Percentiles rank a stretch among this genome's conserved stretches.
Conservation (phyloP, 2,329 filamentous ascomycete genomes). For the Botryotinia globosa region DNA sequence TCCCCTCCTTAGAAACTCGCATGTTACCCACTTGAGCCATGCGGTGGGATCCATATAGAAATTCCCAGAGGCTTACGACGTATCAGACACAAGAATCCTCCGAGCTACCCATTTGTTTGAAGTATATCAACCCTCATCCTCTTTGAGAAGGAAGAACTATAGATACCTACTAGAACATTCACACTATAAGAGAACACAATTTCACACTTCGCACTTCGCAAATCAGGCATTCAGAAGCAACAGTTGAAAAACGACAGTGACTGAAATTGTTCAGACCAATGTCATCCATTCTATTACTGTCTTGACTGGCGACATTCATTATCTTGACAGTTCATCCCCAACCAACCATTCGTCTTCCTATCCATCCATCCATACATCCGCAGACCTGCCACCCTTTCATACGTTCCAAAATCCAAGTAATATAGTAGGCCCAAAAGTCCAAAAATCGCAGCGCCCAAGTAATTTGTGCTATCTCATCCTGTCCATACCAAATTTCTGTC, state of each 20-base stretch:
- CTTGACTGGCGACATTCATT: not conserved
- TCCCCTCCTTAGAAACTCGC: not conserved
- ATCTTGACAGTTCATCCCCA: not conserved
- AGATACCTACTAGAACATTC: not conserved
- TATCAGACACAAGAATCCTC: not conserved
- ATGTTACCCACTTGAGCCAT: not conserved
- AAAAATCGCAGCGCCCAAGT: not conserved
- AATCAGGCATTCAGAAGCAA: not conserved
- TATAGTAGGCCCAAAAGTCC: not conserved
- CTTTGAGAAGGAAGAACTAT: not conserved
- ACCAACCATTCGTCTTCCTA: not conserved
- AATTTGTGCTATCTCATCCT: conserved; percentile 11
- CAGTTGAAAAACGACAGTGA: not conserved
- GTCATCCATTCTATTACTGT: not conserved
- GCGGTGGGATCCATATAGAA: not conserved
- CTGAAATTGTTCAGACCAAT: not conserved
- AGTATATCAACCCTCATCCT: not conserved
- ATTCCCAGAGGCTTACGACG: not conserved
- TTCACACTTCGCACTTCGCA: not conserved
- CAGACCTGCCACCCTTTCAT: not conserved
- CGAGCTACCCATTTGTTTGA: not conserved
- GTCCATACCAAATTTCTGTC: not conserved
- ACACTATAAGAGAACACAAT: not conserved
- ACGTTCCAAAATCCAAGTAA: not conserved
- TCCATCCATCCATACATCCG: not conserved